Conservation (phyloP, 108 stramenopile genomes). For the Nannochloropsis gaditana region DNA sequence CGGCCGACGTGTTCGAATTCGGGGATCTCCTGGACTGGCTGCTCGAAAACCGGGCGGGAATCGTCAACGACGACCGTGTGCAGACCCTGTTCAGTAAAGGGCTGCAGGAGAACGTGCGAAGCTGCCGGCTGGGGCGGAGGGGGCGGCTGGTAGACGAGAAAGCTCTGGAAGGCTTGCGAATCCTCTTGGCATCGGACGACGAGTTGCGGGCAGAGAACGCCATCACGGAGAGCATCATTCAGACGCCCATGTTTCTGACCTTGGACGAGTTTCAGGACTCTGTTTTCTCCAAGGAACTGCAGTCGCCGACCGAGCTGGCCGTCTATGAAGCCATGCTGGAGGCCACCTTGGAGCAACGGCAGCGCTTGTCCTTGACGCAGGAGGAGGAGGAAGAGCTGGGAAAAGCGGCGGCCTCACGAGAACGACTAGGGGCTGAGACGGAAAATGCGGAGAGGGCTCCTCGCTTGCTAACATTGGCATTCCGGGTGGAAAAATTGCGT, state of each 20-base stretch:
- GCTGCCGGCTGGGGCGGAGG: neutral
- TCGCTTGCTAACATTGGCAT: neutral
- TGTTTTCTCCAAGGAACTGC: neutral
- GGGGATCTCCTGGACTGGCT: neutral
- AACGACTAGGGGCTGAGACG: neutral
- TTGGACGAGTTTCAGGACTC: slow-evolving; percentile 15
- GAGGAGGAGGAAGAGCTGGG: neutral
- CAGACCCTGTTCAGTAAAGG: neutral
- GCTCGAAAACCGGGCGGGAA: neutral
- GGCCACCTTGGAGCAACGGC: neutral
- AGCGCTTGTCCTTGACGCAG: neutral
- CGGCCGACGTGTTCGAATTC: neutral
- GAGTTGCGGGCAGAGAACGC: neutral
- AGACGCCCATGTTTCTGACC: neutral
- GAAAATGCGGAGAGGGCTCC: slow-evolving; percentile 3
- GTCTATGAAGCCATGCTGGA: neutral
- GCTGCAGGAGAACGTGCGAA: neutral
- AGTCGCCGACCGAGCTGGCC: neutral
- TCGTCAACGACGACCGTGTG: neutral
- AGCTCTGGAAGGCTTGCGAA: neutral
- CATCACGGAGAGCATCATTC: neutral
- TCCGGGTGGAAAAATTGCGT: neutral
- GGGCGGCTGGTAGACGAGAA: neutral
- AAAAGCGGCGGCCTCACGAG: neutral
- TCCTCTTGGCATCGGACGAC: neutral